Percentiles rank a stretch among this genome's conserved stretches.
Conservation (phyloP, 2,329 filamentous ascomycete species). For the Phoma sp. region DNA sequence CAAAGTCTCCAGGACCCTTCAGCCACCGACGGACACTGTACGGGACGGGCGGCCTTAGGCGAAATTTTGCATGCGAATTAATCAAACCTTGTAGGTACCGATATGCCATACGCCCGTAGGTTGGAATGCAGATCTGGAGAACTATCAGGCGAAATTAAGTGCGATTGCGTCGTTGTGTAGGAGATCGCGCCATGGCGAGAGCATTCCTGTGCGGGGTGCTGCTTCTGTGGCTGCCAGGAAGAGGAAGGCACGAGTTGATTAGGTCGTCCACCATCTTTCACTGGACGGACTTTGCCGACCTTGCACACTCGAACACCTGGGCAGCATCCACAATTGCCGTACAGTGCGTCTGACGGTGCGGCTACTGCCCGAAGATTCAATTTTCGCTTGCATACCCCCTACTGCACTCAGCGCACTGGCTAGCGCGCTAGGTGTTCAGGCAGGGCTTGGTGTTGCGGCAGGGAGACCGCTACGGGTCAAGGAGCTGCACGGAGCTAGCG, state of each 20-base stretch:
- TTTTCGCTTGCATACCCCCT: slow-evolving; percentile 19
- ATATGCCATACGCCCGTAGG: slow-evolving; percentile 7
- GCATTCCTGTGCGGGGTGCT: slow-evolving; percentile 18
- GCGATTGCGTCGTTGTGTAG: slow-evolving; percentile 14
- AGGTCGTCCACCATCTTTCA: slow-evolving; percentile 1
- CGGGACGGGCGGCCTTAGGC: slow-evolving; percentile 16
- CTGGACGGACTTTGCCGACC: slow-evolving; percentile 8
- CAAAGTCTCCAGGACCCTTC: slow-evolving; percentile 1
- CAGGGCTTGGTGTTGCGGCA: slow-evolving; percentile 28
- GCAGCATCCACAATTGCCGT: slow-evolving; percentile 13
- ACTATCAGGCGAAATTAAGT: slow-evolving; percentile 6
- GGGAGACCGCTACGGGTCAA: slow-evolving; percentile 26
- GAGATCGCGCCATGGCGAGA: slow-evolving; percentile 17
- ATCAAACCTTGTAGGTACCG: slow-evolving; percentile 11
- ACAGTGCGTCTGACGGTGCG: slow-evolving; percentile 12
- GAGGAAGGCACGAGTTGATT: slow-evolving; percentile 11
- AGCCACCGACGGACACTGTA: slow-evolving; percentile 12
- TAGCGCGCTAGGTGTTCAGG: slow-evolving; percentile 17
- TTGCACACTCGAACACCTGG: slow-evolving; percentile 1
- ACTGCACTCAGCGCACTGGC: slow-evolving; percentile 19
- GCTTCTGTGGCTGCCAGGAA: slow-evolving; percentile 2
- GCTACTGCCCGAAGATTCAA: slow-evolving; percentile 13
- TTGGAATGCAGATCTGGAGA: slow-evolving; percentile 20
- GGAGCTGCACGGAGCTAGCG: slow-evolving; percentile 27
- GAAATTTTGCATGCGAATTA: slow-evolving; percentile 9